These are phyloP conservation scores for Raddia guianensis DNA, from an alignment of 176 grass and related monocot species.

Conservation along the genomic window DNA sequence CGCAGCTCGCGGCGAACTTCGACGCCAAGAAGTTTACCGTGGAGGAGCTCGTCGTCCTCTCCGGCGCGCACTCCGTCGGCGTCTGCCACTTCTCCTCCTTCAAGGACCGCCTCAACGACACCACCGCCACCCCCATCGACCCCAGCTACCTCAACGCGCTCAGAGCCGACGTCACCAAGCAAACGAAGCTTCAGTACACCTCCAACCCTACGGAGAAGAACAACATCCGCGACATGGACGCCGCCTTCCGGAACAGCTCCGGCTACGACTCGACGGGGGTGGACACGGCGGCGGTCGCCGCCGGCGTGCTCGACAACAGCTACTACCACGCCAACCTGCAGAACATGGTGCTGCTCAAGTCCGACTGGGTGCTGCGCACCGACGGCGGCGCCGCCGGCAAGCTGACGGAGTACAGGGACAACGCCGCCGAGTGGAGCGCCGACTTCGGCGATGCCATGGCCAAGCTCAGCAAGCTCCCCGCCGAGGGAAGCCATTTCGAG, in stretches of 20 bases:
- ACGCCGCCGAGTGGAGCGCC: neutral
- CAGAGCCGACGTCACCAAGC: neutral
- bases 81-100: constrained; percentile 40
- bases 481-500: constrained; percentile 32
- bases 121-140: constrained; percentile 19
- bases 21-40: constrained; percentile 10
- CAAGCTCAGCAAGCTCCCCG: constrained; percentile 48
- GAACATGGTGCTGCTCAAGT: constrained; percentile 37
- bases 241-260: neutral
- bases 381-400: neutral
- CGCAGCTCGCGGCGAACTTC: constrained; percentile 26
- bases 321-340: constrained; percentile 27
- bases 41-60: constrained; percentile 45
- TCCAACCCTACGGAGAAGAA: neutral
- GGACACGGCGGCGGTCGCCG: neutral
- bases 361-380: constrained; percentile 34
- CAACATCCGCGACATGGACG: constrained; percentile 10
- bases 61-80: constrained; percentile 55
- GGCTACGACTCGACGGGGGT: neutral
- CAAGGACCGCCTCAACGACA: constrained; percentile 25
- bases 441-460: constrained; percentile 45
- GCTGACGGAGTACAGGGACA: neutral
- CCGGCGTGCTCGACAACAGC: neutral
- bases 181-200: neutral
- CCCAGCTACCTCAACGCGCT: neutral